phyloP scores from a whole-genome alignment of 2,329 filamentous ascomycete species.

The Colletotrichum agaves region DNA sequence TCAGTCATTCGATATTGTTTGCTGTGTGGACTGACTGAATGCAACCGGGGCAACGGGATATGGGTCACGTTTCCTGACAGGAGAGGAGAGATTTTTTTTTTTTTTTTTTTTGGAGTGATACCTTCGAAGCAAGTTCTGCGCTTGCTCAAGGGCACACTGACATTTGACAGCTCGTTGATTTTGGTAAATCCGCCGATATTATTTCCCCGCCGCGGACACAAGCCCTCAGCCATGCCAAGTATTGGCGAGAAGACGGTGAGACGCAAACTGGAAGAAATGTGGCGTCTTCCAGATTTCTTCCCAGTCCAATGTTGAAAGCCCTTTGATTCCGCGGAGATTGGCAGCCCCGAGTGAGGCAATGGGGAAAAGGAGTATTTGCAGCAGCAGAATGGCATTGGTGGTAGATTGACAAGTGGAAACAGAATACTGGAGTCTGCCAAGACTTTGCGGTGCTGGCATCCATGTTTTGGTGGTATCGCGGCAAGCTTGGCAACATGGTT shows the following conservation, averaged over 20 bases:
- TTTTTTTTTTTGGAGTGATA: too few species aligned
- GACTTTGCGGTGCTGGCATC: conserved; percentile 2
- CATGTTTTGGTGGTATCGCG: conserved; percentile 1
- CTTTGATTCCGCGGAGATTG: background rate
- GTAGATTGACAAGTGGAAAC: background rate
- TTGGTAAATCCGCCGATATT: too few species aligned
- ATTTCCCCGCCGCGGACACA: too few species aligned
- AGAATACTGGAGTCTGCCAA: conserved; percentile 16
- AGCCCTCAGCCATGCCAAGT: background rate
- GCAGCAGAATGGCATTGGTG: background rate
- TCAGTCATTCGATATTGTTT: background rate
- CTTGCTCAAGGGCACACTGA: background rate
- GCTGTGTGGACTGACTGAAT: background rate
- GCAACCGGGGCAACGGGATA: background rate
- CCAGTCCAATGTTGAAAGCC: too few species aligned
- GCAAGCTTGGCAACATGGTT: conserved; percentile 28
- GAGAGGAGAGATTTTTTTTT: background rate
- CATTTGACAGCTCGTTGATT: too few species aligned
- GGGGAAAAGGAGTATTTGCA: background rate
- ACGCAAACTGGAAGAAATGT: background rate
- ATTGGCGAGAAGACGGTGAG: background rate
- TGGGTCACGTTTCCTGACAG: background rate
- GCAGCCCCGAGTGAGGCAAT: background rate
- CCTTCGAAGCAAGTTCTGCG: background rate
- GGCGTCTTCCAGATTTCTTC: background rate